phyloP scores from a whole-genome alignment of 345 rosid genomes.

The Corchorus olitorius region DNA sequence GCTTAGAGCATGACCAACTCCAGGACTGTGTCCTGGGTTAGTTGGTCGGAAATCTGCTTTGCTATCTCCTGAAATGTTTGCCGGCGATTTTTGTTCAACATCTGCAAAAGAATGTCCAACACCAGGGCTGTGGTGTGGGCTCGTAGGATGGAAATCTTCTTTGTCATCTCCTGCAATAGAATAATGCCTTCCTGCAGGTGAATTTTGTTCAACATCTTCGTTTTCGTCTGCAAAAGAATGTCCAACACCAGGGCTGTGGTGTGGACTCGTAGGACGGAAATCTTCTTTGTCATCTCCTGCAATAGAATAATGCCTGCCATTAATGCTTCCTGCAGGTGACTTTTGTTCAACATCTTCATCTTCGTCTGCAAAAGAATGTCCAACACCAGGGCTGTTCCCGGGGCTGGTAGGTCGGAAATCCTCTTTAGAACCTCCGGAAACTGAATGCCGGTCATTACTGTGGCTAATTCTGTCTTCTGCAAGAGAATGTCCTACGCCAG shows the following conservation, averaged over 20 bases:
- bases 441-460: background rate
- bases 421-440: background rate
- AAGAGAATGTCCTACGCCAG: conserved; percentile 49
- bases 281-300: conserved; percentile 28
- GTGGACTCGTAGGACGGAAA: conserved; percentile 46
- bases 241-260: conserved; percentile 57
- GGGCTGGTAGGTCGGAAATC: conserved; percentile 40
- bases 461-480: too few species aligned
- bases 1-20: conserved; percentile 3
- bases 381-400: conserved; percentile 44
- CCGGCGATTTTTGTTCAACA: background rate
- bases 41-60: conserved; percentile 39
- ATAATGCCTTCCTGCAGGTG: too few species aligned
- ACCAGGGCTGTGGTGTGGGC: conserved; percentile 22
- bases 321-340: background rate
- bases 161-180: background rate
- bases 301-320: conserved; percentile 17
- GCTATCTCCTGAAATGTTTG: conserved; percentile 17
- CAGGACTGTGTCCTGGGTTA: conserved; percentile 50
- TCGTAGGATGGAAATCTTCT: too few species aligned
- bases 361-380: conserved; percentile 27
- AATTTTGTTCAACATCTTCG: too few species aligned
- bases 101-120: conserved; percentile 32
- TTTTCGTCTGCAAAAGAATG: conserved; percentile 26
- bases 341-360: background rate